Percentiles rank a stretch among this genome's conserved stretches.
These are phyloP conservation scores for Suillus luteus DNA, from an alignment of 768 basidiomycete species.

Conservation along the genomic window DNA sequence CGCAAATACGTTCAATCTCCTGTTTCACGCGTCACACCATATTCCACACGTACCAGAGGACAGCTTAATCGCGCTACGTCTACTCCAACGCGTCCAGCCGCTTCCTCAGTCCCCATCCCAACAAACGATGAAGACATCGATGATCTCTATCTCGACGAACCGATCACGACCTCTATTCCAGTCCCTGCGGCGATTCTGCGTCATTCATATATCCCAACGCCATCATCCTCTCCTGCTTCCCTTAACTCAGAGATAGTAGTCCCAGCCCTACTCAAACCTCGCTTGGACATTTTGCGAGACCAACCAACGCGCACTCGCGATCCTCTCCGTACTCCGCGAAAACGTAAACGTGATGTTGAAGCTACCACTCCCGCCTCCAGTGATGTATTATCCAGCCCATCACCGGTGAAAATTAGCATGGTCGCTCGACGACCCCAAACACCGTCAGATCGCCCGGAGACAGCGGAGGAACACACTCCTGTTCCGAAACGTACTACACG, in stretches of 20 bases:
- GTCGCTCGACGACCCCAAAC: slow-evolving; percentile 10
- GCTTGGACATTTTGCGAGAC: slow-evolving; percentile 5
- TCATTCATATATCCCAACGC: slow-evolving; percentile 18
- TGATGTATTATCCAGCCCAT: slow-evolving; percentile 29
- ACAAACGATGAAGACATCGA: slow-evolving; percentile 36
- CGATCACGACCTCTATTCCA: slow-evolving; percentile 29
- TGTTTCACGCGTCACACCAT: slow-evolving; percentile 19
- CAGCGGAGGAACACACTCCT: slow-evolving; percentile 14
- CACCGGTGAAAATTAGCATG: slow-evolving; percentile 29
- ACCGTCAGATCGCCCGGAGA: slow-evolving; percentile 13
- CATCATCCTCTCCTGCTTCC: slow-evolving; percentile 3
- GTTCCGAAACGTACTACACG: slow-evolving; percentile 10
- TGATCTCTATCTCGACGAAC: slow-evolving; percentile 37
- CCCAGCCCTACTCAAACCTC: slow-evolving; percentile 3
- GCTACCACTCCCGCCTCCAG: slow-evolving; percentile 13
- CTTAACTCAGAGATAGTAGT: neutral
- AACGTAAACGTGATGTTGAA: slow-evolving; percentile 23
- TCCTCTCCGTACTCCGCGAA: slow-evolving; percentile 35
- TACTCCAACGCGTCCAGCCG: slow-evolving; percentile 18
- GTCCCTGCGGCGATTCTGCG: slow-evolving; percentile 18
- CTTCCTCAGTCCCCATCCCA: slow-evolving; percentile 34
- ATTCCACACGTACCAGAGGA: neutral
- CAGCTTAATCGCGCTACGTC: slow-evolving; percentile 19
- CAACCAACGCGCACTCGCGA: slow-evolving; percentile 17
- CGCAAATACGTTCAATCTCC: slow-evolving; percentile 15